A percentile compares a stretch with the other conserved stretches of the same genome.
phyloP scores from a whole-genome alignment of 2,329 filamentous ascomycete species.

The Dothiorella sarmentorum region DNA sequence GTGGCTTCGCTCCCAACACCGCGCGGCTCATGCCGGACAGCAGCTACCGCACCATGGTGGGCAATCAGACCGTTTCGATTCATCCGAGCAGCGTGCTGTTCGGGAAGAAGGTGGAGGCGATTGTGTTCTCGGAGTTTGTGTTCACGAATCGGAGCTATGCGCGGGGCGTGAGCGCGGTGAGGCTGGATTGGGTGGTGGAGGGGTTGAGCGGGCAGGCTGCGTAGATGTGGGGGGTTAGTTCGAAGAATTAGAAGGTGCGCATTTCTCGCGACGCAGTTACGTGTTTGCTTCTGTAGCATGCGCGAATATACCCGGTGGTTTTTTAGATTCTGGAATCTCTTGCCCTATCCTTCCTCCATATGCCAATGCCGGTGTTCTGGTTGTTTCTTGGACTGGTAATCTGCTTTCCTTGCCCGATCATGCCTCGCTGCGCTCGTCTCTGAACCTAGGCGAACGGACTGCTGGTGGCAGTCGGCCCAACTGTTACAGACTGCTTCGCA shows the following conservation, averaged over 20 bases:
- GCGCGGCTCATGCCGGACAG: constrained; percentile 58
- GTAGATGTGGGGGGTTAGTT: background rate
- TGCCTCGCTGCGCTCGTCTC: too few relatives aligned
- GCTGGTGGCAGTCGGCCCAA: too few relatives aligned
- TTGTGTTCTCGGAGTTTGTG: constrained; percentile 64
- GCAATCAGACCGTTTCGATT: constrained; percentile 61
- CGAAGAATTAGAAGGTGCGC: background rate
- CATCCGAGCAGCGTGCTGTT: constrained; percentile 61
- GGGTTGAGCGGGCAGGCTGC: constrained; percentile 32
- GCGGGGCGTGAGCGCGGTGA: constrained; percentile 58
- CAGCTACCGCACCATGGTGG: constrained; percentile 59
- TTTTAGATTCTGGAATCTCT: too few relatives aligned
- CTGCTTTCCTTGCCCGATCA: too few relatives aligned
- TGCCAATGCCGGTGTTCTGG: too few relatives aligned
- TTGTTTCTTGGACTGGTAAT: too few relatives aligned
- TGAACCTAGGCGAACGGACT: too few relatives aligned
- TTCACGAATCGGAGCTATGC: constrained; percentile 64
- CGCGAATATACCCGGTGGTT: too few relatives aligned
- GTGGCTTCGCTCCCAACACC: constrained; percentile 59
- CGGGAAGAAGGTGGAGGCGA: constrained; percentile 58
- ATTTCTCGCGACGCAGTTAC: background rate
- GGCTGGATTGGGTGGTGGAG: constrained; percentile 60
- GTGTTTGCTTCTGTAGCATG: too few relatives aligned
- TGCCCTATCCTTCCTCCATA: too few relatives aligned
- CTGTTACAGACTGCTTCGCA: too few relatives aligned